phyloP scores from a whole-genome alignment of 179 eudicot species.

The Silene coronaria region DNA sequence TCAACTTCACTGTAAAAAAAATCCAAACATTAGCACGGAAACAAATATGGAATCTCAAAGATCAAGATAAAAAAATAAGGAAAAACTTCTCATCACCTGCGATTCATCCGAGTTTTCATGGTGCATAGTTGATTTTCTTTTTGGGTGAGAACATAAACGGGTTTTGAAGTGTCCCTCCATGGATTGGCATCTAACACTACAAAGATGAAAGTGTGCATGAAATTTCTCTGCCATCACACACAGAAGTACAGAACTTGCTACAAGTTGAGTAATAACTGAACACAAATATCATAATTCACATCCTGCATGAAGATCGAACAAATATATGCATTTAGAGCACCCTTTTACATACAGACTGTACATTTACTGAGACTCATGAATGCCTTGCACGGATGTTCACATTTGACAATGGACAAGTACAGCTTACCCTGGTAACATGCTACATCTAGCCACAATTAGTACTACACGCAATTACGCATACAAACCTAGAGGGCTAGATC shows the following conservation, averaged over 20 bases:
- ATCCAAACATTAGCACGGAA: conserved; percentile 7
- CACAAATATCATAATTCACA: neutral
- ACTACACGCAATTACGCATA: neutral
- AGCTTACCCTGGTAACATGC: neutral
- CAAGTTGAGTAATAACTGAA: neutral
- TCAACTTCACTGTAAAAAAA: conserved; percentile 77
- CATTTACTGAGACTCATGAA: neutral
- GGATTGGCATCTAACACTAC: conserved; percentile 83
- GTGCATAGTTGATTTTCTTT: conserved; percentile 88
- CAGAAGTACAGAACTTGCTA: neutral
- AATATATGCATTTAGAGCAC: conserved; percentile 3
- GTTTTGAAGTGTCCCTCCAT: conserved; percentile 77
- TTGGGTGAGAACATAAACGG: conserved; percentile 86
- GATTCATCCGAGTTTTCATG: conserved; percentile 89
- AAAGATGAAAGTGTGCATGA: conserved; percentile 13
- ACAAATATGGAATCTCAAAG: neutral
- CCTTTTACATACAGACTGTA: neutral
- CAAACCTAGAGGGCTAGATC: neutral
- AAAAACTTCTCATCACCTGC: conserved; percentile 42
- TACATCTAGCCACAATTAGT: neutral
- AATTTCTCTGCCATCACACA: neutral
- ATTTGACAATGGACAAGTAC: neutral
- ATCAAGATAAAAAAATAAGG: neutral
- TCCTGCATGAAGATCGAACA: neutral
- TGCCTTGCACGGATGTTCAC: neutral